Base-by-base conservation (phyloP, 441 rosid species). In the Croton setiger region DNA sequence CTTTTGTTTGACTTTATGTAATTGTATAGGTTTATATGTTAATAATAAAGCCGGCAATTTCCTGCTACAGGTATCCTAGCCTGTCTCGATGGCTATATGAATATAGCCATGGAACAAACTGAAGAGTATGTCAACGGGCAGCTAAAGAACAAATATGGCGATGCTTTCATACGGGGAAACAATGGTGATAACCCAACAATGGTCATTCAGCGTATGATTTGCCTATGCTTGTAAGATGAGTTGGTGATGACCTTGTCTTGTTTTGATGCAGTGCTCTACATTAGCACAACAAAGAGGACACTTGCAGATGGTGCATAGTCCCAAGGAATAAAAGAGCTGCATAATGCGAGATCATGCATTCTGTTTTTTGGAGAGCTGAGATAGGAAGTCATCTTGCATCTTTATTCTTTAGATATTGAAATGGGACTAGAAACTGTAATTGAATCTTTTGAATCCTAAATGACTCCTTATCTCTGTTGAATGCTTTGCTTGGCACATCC, bases 81-180 rank as follows among this genome's bases (percentile, higher is more conserved):
- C 12, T 87, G 92, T 73, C 85, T 90, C 31, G 98, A 90, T 80
- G 31, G 31, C 31, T 27, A 27, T 27, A 27, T 27, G 31, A 27
- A 27, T 27, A 27, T 27, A 27, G 31, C 98, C 1, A 92, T 88
- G 97, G 96, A 87, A 68, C 94, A 80, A 72, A 90, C 31, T 27
- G 31, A 27, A 27, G 31, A 27, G 31, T 27, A 27, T 27, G 31
- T 27, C 31, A 27, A 27, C 91, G 0, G 94, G 12, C 86, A 83
- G 79, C 74, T 87, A 27, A 85, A 88, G 70, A 88, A 88, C 70
- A 88, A 85, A 75, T 88, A 90, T 0, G 96, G 97, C 0, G 94
- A 88, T 14, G 92, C 97, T 69, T 90, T 92, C 62, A 92, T 92
- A 39, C 89, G 97, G 57, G 98, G 97, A 67, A 92, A 93, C 72